Base-by-base conservation (phyloP, 352 stramenopile species). In the Globisporangium rhizosaccharum region DNA sequence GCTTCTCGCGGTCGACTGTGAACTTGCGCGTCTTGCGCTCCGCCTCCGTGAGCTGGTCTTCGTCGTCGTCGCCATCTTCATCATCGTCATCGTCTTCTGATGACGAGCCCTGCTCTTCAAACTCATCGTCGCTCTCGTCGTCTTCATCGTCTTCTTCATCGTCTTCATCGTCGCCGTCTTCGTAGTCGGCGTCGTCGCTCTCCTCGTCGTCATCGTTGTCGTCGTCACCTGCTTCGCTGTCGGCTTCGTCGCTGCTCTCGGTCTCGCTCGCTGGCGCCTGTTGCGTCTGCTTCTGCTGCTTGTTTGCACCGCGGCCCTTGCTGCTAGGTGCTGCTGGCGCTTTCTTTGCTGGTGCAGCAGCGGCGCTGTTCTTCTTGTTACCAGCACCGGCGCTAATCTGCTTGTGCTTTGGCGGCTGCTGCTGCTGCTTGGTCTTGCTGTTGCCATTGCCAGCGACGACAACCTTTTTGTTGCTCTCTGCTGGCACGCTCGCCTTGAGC, bases 71-170 rank as follows among this genome's bases (percentile, higher is more conserved):
- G 15, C 72, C 79, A 0, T 66, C 67, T 14, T 83, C 86, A 6
- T 73, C 73, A 11, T 71, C 79, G 23, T 72, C 78, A 30, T 81
- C 76, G 2, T 94, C 82, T 37, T 90, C 83, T 0, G 81, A 92
- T 6, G 85, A 94, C 39, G 84, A 94, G 42, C 84, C 84, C 65
- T 96, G 85, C 56, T 96, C 84, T 62, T 94, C 84, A 49, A 94
- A 94, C 28, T 72, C 76, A 58, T 90, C 84, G 47, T 90, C 79
- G 45, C 76, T 23, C 5, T 73, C 78, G 11, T 79, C 68, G 6
- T 64, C 69, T 9, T 39, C 33, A 3, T 39, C 33, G 23, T 23
- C 23, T 5, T 74, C 80, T 5, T 74, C 80, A 9, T 82, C 83
- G 30, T 36, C 54, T 9, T 72, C 71, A 25, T 77, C 70, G 1